Base-by-base conservation (phyloP, 169 alveolate species). In the Babesia ovis region DNA sequence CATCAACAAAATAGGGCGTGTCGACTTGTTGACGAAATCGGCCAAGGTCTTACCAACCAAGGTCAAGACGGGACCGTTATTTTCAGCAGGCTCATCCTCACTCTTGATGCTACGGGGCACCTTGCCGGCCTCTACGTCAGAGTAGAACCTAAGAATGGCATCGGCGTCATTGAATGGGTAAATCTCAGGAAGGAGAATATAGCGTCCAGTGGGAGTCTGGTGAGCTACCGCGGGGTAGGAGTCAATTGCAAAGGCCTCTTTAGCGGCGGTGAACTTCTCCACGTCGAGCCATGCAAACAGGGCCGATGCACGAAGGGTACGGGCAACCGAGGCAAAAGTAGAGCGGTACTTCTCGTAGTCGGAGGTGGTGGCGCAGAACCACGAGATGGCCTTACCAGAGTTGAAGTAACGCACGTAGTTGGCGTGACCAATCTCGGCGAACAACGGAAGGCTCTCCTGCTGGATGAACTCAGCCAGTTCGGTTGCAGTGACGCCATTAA, bases 201-300 rank as follows among this genome's bases (percentile, higher is more conserved):
- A 89, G 39, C 93, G 59, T 6, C 93, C 93, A 20, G 69, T 72
- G 54, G 55, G 55, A 34, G 90, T 81, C 71, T 84, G 91, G 61
- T 84, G 85, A 32, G 93, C 93, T 29, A 89, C 76, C 45, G 91
- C 92, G 48, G 93, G 93, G 61, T 80, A 39, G 41, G 82, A 46
- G n/a, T 60, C 66, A 35, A 81, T 41, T 11, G 72, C 79, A 60
- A 81, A 81, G 32, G 79, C 89, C 76, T 81, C 89, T 59, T 51
- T 53, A 23, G 72, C 77, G 32, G 85, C 69, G 27, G 85, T 51
- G 55, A 81, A 81, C 59, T 81, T 72, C 35, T 66, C 85, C 22
- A 68, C 55, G 58, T 81, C 89, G 31, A 81, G 83, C 89, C 89
- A 81, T 50, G 67, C 85, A 50, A 81, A 71, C 42, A 73, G 70